Base-by-base conservation (phyloP, 805 yeast species). In the Scheffersomyces ergatensis region DNA sequence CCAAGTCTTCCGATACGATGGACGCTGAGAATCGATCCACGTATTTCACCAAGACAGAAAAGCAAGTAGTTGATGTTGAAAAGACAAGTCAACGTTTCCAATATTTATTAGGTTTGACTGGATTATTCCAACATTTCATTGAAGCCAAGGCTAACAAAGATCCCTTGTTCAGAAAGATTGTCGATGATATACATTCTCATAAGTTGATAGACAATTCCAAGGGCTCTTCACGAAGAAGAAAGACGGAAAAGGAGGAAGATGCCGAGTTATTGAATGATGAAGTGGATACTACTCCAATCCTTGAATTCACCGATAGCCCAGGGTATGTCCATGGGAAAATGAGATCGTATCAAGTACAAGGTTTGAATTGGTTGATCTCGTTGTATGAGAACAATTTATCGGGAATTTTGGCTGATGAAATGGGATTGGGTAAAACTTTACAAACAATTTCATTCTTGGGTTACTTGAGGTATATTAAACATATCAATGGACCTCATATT, bases 361-460 rank as follows among this genome's bases (percentile, higher is more conserved):
- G 99, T 37, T 74, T 92, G 38, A 93, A 93, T 63, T 92, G 99
- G 99, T 73, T 92, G 55, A 83, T 92, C 15, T 81, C 95, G 0
- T 65, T 92, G 26, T 87, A 89, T 59, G 96, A 90, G 50, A 89
- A 92, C 62, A 78, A 85, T 51, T 74, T 92, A 33, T 85, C 95
- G 8, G 99, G 99, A 16, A 93, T 92, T 34, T 67, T 92, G 37
- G 99, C 99, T 11, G 99, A 92, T 65, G 99, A 92, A 61, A 92
- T 93, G 99, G 99, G 99, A 2, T 73, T 92, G 31, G 99, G 99
- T 42, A 92, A 92, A 63, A 92, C 99, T 4, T 69, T 93, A 42
- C 99, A 92, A 64, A 92, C 98, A 0, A 89, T 92, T 35, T 80
- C 98, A 1, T 93, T 92, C 53, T 66, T 92, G 36, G 98, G 97